Base-by-base conservation (phyloP, 306 rosid species). In the Boehmeria nivea region DNA sequence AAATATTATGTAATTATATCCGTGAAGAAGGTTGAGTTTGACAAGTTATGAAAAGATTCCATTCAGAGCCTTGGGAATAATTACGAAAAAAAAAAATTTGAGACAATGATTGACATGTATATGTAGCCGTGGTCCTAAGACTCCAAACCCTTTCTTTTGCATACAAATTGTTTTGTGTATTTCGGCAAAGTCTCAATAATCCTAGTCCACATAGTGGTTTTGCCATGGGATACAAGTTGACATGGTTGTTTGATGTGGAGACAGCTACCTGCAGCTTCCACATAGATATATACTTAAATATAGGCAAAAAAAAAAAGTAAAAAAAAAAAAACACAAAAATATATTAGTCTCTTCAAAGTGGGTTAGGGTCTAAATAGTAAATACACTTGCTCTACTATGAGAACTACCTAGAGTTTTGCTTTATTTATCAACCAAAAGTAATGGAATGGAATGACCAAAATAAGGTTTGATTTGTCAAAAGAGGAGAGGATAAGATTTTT, bases 191-290 rank as follows among this genome's bases (percentile, higher is more conserved):
- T 42, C 27, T 40, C 65, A 69, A 15, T 18, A 22, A 58, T 75
- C 57, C 36, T 37, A 60, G 74, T 71, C 90, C 87, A 80, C 83
- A 77, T 2, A 68, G 52, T 43, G 38, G 42, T 47, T 46, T 54
- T 46, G 56, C 63, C 40, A 37, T 24, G 22, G 26, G 40, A 60
- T 66, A 58, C 68, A 66, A 56, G 38, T 63, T 33, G 67, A 61
- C 75, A 52, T 15, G 37, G 54, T 18, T 77, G 70, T 71, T 78
- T 16, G 75, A 62, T 72, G 42, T 45, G 78, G 76, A 77, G 78
- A 74, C 87, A 80, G 47, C 72, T n/a, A n/a, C n/a, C 77, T 57
- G 67, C 72, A 61, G 56, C 60, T 60, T 48, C 46, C 57, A 25
- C 57, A 51, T 14, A 20, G 3, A 45, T n/a, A n/a, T n/a, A n/a